These are phyloP conservation scores for Oxalis stricta DNA, from an alignment of 441 rosid genomes.

Conservation along the genomic window DNA sequence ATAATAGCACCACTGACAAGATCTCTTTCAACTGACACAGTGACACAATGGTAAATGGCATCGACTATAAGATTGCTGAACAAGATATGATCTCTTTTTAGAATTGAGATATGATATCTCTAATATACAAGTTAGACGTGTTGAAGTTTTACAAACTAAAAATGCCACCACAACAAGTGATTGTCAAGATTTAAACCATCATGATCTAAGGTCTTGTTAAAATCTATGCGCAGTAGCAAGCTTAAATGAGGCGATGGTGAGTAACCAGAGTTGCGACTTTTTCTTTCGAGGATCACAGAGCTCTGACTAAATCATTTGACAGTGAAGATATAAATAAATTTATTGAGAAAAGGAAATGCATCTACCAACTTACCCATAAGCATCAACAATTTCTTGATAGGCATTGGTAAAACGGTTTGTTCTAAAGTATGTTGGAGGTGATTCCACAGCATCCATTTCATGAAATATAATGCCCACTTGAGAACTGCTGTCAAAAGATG, in stretches of 20 bases:
- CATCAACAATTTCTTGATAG: slow-evolving; percentile 94
- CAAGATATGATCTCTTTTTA: neutral
- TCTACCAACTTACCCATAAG: slow-evolving; percentile 67
- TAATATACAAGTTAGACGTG: too few species aligned
- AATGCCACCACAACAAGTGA: too few species aligned
- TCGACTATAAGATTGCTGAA: neutral
- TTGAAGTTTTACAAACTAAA: too few species aligned
- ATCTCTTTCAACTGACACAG: neutral
- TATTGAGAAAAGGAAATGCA: neutral
- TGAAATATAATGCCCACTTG: slow-evolving; percentile 94
- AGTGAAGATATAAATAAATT: neutral
- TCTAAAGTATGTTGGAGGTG: slow-evolving; percentile 94
- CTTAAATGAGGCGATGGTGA: too few species aligned
- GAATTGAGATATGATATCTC: too few species aligned
- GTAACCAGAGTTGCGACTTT: too few species aligned
- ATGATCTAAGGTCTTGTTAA: too few species aligned
- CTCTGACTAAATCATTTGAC: too few species aligned
- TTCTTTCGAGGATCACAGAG: too few species aligned
- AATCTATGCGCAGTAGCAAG: too few species aligned
- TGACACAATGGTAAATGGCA: slow-evolving; percentile 5
- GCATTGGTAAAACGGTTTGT: slow-evolving; percentile 78
- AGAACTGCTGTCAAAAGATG: slow-evolving; percentile 83
- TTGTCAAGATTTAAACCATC: too few species aligned
- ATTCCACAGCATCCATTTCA: slow-evolving; percentile 71
- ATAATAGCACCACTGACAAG: too few species aligned